Base-by-base conservation (phyloP, 2,329 filamentous ascomycete species). In the Botrytis deweyae region DNA sequence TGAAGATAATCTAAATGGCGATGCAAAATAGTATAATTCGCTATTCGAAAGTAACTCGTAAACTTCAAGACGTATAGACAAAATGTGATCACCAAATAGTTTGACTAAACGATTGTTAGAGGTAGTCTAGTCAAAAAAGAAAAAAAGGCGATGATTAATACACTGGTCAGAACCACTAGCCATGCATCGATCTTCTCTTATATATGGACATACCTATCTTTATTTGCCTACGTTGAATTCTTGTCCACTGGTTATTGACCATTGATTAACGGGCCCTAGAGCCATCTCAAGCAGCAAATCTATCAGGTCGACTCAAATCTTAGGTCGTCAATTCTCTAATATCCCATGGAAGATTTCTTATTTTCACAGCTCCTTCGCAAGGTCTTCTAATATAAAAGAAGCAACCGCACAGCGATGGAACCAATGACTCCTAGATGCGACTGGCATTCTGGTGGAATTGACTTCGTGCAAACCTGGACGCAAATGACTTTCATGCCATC, bases 401-500 rank as follows among this genome's bases (percentile, higher is more conserved):
- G 76, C 78, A 67, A 44, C 7, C 40, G 36, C 82, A 81, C 0
- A 89, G 88, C 42, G 16, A 44, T 16, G 7, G 6, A 20, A 44
- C 42, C 16, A 44, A 44, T 44, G 42, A 20, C 42, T 18, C 42
- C 88, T 89, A 18, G 84, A 84, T 0, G 81, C 69, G 10, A 91
- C 83, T 1, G 89, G 89, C 40, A 91, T 85, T 3, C 86, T 87
- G 0, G 86, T 88, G 49, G 83, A 84, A 46, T 83, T 82, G 3
- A 88, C 85, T 12, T 78, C 82, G 80, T 85, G 88, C 74, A 83
- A 82, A 63, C 82, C 84, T 75, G 82, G 85, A 52, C 82, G 84
- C 73, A 73, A 80, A 72, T 77, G 80, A 64, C 79, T 83, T 74
- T 80, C 83, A 69, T 88, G 85, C 40, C 82, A 82, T 20, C 40